Conservation (phyloP, 2,329 filamentous ascomycete genomes). For the Biscogniauxia mediterranea region DNA sequence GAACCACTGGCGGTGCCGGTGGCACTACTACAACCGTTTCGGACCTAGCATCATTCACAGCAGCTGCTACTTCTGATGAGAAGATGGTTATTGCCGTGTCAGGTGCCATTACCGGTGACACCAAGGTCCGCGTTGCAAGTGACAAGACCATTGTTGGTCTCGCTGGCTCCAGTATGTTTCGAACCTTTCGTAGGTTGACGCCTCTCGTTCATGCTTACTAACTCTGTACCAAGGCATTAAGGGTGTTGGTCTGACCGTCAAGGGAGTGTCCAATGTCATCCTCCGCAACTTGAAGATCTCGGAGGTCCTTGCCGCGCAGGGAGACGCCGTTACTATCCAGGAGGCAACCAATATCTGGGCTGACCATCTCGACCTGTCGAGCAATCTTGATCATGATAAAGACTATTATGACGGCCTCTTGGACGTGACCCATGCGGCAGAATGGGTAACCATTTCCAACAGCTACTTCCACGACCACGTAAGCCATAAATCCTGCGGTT, state of each 20-base stretch:
- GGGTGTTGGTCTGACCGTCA: conserved; percentile 53
- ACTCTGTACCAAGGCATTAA: conserved; percentile 31
- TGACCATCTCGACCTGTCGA: conserved; percentile 65
- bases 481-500: neutral
- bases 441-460: conserved; percentile 55
- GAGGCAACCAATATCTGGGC: conserved; percentile 61
- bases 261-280: conserved; percentile 56
- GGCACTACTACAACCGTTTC: conserved; percentile 55
- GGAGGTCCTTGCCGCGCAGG: conserved; percentile 53
- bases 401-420: conserved; percentile 69
- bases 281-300: conserved; percentile 60
- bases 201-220: conserved; percentile 1
- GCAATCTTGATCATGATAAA: conserved; percentile 59
- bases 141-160: conserved; percentile 52
- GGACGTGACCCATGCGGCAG: conserved; percentile 61
- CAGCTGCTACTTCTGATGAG: conserved; percentile 46
- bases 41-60: conserved; percentile 47
- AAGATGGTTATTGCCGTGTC: conserved; percentile 46
- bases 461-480: conserved; percentile 50
- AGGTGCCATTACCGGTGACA: conserved; percentile 41
- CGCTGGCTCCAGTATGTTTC: conserved; percentile 34
- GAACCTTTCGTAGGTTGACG: too few relatives aligned
- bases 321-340: conserved; percentile 61
- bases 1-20: conserved; percentile 53
- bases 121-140: conserved; percentile 44